These are phyloP conservation scores for peach (Prunus persica) DNA, from an alignment of 306 rosid genomes.

Conservation along the genomic window DNA sequence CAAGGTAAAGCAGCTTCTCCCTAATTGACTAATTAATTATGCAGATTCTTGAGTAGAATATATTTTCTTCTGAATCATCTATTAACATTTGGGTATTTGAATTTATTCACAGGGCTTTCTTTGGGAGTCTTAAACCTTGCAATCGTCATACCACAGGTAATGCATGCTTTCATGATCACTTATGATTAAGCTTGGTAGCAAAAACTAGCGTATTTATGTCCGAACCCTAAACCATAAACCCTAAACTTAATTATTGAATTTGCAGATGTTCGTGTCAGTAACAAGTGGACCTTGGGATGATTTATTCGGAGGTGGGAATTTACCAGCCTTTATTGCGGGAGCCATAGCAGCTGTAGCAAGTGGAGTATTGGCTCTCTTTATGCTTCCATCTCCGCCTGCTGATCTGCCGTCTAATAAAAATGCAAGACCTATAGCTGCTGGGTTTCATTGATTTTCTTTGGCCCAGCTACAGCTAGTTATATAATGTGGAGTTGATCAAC, in stretches of 20 bases:
- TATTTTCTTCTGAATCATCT: background rate
- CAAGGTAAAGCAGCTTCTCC: conserved; percentile 50
- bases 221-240: background rate
- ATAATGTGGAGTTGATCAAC: background rate
- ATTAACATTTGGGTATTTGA: background rate
- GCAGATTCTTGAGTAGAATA: background rate
- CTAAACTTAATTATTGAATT: background rate
- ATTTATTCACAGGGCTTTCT: conserved; percentile 60
- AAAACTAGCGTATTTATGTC: background rate
- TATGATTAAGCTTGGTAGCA: background rate
- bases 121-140: conserved; percentile 76
- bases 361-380: conserved; percentile 49
- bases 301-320: conserved; percentile 75
- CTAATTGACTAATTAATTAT: no score
- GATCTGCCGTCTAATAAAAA: conserved; percentile 34
- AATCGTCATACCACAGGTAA: conserved; percentile 74
- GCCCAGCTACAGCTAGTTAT: background rate
- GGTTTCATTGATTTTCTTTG: conserved; percentile 30
- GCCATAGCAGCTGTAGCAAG: conserved; percentile 60
- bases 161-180: background rate
- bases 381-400: conserved; percentile 69
- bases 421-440: conserved; percentile 18
- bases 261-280: conserved; percentile 70
- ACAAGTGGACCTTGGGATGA: conserved; percentile 74
- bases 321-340: conserved; percentile 82